Base-by-base conservation (phyloP, 2,329 filamentous ascomycete genomes). In the Fusarium begoniae region DNA sequence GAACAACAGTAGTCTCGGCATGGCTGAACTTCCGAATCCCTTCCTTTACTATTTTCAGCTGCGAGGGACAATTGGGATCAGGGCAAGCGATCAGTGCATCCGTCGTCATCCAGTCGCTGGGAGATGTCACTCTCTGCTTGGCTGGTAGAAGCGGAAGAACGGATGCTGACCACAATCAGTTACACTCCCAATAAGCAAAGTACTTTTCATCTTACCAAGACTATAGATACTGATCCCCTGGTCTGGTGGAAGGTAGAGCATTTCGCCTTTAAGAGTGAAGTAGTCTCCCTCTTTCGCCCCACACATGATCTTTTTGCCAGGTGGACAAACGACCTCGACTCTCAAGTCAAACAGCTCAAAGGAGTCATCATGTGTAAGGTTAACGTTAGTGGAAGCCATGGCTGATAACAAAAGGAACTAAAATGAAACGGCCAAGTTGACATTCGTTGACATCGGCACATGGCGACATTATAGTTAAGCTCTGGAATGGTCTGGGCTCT, bases 81-180 rank as follows among this genome's bases (percentile, higher is more conserved):
- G 57, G 57, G 13, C 57, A 60, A 5, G 57, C 57, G 2, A 60
- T 30, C 0, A 60, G 13, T 7, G 57, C 45, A 41, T 60, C 57
- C 0, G 57, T 60, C 6, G 57, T 53, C 57, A 60, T 60, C 57
- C 57, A 60, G 17, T 60, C 57, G 17, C 53, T 60, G 5, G 26
- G 32, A 6, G 57, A 32, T 5, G 57, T 60, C 10, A 60, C 28
- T 26, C 57, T 51, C 28, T 60, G 57, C 44, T 60, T 60, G 8
- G 57, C 45, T 1, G 57, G 26, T 4, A 60, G 22, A n/a, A 60
- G 45, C 14, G 45, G 45, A 13, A 60, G 57, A 1, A 60, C 57
- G 12, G 57, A 53, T 5, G 57, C 32, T 9, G 2, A 6, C 15
- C 1, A 7, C 32, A 35, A 14, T 35, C 32, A 35, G 32, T 35